Evolutionary conservation across 2,329 filamentous ascomycete genomes (phyloP).

Genomic region (Dactylonectria estremocensis): DNA sequence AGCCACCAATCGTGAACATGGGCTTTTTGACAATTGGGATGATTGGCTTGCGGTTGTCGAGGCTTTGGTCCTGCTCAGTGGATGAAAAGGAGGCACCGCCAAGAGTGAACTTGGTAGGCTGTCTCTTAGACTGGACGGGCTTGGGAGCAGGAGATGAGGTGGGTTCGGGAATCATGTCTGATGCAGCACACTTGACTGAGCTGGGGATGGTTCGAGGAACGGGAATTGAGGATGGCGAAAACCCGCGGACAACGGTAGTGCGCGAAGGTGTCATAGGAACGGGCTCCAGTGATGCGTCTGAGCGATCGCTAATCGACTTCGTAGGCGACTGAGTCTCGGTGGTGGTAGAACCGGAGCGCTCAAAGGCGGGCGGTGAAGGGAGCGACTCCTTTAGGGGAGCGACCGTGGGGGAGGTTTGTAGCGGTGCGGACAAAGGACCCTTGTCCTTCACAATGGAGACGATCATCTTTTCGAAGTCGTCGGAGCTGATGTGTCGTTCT

Average conservation of each 20-base stretch:
- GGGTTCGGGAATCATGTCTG: constrained; percentile 75
- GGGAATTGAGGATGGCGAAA: constrained; percentile 81
- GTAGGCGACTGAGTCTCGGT: constrained; percentile 64
- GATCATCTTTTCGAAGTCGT: constrained; percentile 94
- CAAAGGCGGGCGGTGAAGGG: constrained; percentile 51
- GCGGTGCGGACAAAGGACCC: constrained; percentile 66
- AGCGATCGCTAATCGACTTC: constrained; percentile 70
- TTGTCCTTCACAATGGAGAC: constrained; percentile 93
- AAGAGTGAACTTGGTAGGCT: constrained; percentile 76
- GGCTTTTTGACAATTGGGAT: constrained; percentile 52
- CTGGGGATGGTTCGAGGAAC: constrained; percentile 61
- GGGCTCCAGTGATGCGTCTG: constrained; percentile 48
- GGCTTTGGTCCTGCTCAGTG: constrained; percentile 65
- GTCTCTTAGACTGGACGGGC: constrained; percentile 78
- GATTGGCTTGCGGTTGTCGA: constrained; percentile 59
- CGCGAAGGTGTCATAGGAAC: constrained; percentile 50
- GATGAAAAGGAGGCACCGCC: constrained; percentile 85
- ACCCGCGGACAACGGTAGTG: constrained; percentile 81
- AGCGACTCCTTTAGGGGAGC: constrained; percentile 61
- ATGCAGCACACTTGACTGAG: constrained; percentile 64
- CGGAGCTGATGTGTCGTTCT: constrained; percentile 93
- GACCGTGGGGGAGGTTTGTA: constrained; percentile 48
- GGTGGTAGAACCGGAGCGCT: constrained; percentile 62
- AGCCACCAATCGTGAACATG: constrained; percentile 69
- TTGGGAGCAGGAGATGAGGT: constrained; percentile 72